Evolutionary conservation across 805 yeast genomes (phyloP), one percentile per base, ranked within the genome.

Genomic region (Starmerella vaccinii): DNA sequence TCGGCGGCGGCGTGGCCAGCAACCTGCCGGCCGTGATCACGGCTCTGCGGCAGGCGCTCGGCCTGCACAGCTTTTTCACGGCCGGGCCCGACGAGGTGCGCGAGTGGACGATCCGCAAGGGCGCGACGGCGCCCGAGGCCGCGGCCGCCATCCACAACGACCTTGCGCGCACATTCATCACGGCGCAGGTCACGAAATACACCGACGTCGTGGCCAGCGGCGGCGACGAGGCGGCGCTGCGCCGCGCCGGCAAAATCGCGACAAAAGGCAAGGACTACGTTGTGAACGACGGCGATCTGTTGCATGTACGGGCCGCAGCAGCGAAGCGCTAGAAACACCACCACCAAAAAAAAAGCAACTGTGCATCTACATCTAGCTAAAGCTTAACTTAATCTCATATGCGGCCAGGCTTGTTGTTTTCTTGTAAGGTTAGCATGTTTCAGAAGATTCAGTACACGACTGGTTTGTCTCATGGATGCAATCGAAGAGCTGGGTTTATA

Each of bases 141-240:
- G 96, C 96, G 0, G 94, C 89, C 21, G 81, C 82, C 30, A 88
- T 88, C 53, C 96, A 88, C 64, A 82, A 86, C 7, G 96, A 87
- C 64, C 68, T 87, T 49, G 81, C 82, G 68, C 77, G 81, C 60
- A 84, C 94, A 0, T 88, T 88, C 64, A 78, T 88, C 43, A 76
- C 78, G 62, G 94, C 92, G 9, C 79, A 81, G 51, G 84, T 88
- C 26, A 74, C 77, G 62, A 82, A 82, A 60, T 82, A 75, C 63
- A 71, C 75, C 5, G 92, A 84, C 59, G 66, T 82, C 49, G 57
- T 67, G 3, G 68, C 63, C 7, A 60, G 65, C 9, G 76, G 72
- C 30, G 74, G 72, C 24, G 75, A 81, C 53, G 77, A 76, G 56
- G 77, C 77, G 56, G 66, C 66, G 26, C 71, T 81, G 57, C 77